Evolutionary conservation across 2,329 filamentous ascomycete genomes (phyloP), one percentile per base, ranked within the genome.

Genomic region (Venturiaceae sp.): DNA sequence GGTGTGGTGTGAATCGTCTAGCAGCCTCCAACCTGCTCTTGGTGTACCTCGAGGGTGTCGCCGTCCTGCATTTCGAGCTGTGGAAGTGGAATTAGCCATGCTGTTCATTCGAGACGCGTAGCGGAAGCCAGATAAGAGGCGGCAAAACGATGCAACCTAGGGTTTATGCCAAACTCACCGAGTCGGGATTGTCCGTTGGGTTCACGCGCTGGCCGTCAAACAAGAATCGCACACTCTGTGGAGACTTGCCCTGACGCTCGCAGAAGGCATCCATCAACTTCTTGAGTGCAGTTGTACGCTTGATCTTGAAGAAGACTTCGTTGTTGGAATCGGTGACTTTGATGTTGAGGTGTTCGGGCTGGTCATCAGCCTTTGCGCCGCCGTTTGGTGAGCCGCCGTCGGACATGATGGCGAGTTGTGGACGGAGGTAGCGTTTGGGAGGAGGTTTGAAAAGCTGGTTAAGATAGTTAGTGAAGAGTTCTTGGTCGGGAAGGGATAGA

Each of bases 241-340:
- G 77, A 34, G 86, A 84, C 79, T 97, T 97, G 66, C 94, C 94
- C 72, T 96, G 92, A 26, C 94, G 84, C 65, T 97, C 92, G 74
- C 94, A 99, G 74, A 97, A 99, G 21, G 94, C 94, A 62, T 90
- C 87, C 94, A 99, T 99, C 58, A 99, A 80, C 80, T 99, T 99
- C 77, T 96, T 94, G 1, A 99, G 83, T 72, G 91, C 89, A 1
- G 94, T 99, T 23, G 87, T 91, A 37, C 92, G 84, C 86, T 99
- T 99, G 78, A 99, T 99, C 81, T 99, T 99, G 81, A 99, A 99
- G 75, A 97, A 99, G 67, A 99, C 92, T 72, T 99, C 94, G 72
- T 99, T 99, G 78, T 96, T 96, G 78, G 95, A 96, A 67, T 99
- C 94, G 0, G 94, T 97, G 14, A 99, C 94, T 74, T 99, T 99